Evolutionary conservation across 257 asterid species (phyloP).

Genomic region (Solanum sejunctum): DNA sequence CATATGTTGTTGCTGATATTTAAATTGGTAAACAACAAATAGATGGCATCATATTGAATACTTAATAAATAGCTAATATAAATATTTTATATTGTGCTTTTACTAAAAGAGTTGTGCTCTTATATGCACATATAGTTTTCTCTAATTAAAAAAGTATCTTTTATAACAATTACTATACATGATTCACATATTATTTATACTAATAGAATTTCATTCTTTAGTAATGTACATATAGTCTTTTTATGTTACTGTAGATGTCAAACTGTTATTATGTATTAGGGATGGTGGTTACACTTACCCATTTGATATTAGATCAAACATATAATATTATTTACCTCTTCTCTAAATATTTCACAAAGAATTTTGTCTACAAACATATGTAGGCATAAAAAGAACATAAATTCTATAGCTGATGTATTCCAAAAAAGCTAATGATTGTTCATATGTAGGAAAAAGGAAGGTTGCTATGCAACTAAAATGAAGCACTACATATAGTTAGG

Average conservation of each 20-base stretch:
- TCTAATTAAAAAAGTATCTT: background rate
- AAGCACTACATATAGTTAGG: background rate
- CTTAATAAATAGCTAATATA: background rate
- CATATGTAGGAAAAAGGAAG: background rate
- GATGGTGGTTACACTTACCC: background rate
- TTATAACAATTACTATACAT: no score
- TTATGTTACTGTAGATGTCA: background rate
- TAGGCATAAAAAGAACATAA: background rate
- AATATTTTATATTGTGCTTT: background rate
- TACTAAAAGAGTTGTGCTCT: no score
- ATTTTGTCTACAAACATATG: background rate
- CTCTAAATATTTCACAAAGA: background rate
- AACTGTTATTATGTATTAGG: no score
- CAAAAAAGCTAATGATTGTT: background rate
- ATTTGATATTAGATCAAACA: background rate
- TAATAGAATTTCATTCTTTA: background rate
- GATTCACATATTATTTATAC: no score
- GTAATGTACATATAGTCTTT: background rate
- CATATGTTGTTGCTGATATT: background rate
- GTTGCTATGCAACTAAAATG: background rate
- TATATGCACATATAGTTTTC: background rate
- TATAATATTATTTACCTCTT: background rate
- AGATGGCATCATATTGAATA: background rate
- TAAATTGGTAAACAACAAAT: background rate
- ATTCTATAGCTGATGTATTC: background rate